A percentile compares a stretch with the other conserved stretches of the same genome.
These are phyloP conservation scores for Candida michaelii DNA, from an alignment of 805 yeast species.

Conservation along the genomic window DNA sequence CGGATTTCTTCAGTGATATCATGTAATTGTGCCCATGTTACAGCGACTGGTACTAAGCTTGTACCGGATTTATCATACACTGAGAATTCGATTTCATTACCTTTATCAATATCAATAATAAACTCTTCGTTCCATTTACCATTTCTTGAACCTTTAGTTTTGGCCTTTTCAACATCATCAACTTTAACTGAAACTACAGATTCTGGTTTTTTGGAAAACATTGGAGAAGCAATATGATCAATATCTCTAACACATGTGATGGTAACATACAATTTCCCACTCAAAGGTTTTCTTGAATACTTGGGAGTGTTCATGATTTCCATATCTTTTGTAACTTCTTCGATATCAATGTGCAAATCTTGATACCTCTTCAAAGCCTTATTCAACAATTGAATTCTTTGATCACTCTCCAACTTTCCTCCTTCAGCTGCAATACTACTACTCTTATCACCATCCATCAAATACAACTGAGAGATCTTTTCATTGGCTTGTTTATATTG, in stretches of 20 bases:
- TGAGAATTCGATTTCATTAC: slow-evolving; percentile 86
- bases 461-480: slow-evolving; percentile 80
- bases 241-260: slow-evolving; percentile 81
- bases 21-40: slow-evolving; percentile 85
- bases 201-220: slow-evolving; percentile 77
- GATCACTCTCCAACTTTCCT: slow-evolving; percentile 80
- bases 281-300: slow-evolving; percentile 76
- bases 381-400: slow-evolving; percentile 78
- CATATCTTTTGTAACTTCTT: slow-evolving; percentile 64
- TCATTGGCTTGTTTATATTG: slow-evolving; percentile 93
- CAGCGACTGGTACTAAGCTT: slow-evolving; percentile 79
- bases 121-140: slow-evolving; percentile 87
- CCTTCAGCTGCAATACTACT: slow-evolving; percentile 86
- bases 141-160: slow-evolving; percentile 69
- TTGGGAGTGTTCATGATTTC: slow-evolving; percentile 67
- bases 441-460: slow-evolving; percentile 86
- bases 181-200: slow-evolving; percentile 74
- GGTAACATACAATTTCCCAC: slow-evolving; percentile 76
- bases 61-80: slow-evolving; percentile 79
- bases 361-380: slow-evolving; percentile 85
- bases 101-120: slow-evolving; percentile 78
- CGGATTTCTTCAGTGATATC: slow-evolving; percentile 95
- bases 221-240: slow-evolving; percentile 86
- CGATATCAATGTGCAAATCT: slow-evolving; percentile 77
- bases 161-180: slow-evolving; percentile 83